These are phyloP conservation scores for Trypanosoma platydactyli DNA, from an alignment of 208 protist species.

Conservation along the genomic window DNA sequence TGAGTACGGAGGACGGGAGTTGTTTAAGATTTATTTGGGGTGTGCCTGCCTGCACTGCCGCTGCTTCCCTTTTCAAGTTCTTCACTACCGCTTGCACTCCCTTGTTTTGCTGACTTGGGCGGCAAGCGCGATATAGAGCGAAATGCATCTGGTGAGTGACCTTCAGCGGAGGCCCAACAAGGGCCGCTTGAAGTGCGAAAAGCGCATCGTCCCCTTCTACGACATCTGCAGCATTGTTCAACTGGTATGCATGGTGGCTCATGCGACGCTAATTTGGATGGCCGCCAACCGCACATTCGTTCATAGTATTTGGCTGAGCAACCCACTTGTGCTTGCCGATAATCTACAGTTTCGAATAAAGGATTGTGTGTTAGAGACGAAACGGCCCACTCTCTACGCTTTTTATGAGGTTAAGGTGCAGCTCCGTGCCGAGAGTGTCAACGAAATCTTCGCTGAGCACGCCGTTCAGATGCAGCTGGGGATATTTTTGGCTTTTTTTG, in stretches of 20 bases:
- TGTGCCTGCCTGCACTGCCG: conserved; percentile 7
- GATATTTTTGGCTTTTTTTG: conserved; percentile 53
- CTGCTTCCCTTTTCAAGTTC: conserved; percentile 21
- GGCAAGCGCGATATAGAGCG: conserved; percentile 1
- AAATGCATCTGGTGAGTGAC: conserved; percentile 79
- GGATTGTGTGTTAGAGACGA: not conserved
- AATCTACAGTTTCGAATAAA: not conserved
- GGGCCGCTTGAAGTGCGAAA: conserved; percentile 67
- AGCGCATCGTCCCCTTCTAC: conserved; percentile 57
- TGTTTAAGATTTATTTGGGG: no score
- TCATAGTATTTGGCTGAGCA: not conserved
- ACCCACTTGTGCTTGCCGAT: not conserved
- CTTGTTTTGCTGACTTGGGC: conserved; percentile 10
- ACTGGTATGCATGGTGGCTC: conserved; percentile 45
- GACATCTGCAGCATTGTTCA: conserved; percentile 62
- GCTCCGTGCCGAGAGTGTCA: not conserved
- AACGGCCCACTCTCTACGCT: not conserved
- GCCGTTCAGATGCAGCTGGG: conserved; percentile 63
- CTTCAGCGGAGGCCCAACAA: conserved; percentile 68
- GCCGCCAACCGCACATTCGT: conserved; percentile 9
- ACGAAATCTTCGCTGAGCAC: conserved; percentile 74
- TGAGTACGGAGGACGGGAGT: no score
- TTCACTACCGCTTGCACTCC: conserved; percentile 4
- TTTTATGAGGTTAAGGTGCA: not conserved
- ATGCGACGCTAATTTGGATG: conserved; percentile 37